Base-by-base conservation (phyloP, 129 eudicot genomes). In the Lactuca saligna region DNA sequence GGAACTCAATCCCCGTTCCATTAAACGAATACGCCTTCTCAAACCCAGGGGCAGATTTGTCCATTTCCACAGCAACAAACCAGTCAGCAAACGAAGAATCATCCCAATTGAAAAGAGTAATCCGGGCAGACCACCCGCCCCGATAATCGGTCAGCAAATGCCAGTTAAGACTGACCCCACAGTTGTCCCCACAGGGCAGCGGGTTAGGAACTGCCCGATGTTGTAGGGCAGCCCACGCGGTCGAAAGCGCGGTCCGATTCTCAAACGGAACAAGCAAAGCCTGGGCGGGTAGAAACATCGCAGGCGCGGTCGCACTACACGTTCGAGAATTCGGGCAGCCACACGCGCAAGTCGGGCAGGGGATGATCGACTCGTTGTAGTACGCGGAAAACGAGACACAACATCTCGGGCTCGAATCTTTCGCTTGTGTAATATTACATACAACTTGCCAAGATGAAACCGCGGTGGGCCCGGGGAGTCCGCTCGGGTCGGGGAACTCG, bases 81-180 rank as follows among this genome's bases (percentile, higher is more conserved):
- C 98, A 93, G 73, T 93, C 98, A 0, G 76, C 91, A 10, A 84
- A 93, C 6, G 85, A 37, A 6, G 57, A 15, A 0, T 89, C 96
- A 1, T 89, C 98, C 98, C 98, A 93, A 72, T 93, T 93, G 71
- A 93, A 93, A 16, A 93, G 67, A 0, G 98, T 93, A 71, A 93
- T 66, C 54, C 98, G 84, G 10, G 98, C 98, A 0, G 96, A 73
- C 98, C 98, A 93, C 44, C 98, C 98, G 0, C 87, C 88, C 15
- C 85, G 81, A 71, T 67, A 93, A 65, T 93, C 96, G 10, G 95
- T 86, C 33, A 75, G 81, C 64, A 93, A 61, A 72, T 93, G 96
- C 98, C 98, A 93, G 66, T 93, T 93, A 7, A 93, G 59, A 80
- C 96, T 93, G 3, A 93, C 98, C 20, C 98, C 98, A 42, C 98